Evolutionary conservation across 2,329 filamentous ascomycete species (phyloP).

Genomic region (Fusarium hostae): DNA sequence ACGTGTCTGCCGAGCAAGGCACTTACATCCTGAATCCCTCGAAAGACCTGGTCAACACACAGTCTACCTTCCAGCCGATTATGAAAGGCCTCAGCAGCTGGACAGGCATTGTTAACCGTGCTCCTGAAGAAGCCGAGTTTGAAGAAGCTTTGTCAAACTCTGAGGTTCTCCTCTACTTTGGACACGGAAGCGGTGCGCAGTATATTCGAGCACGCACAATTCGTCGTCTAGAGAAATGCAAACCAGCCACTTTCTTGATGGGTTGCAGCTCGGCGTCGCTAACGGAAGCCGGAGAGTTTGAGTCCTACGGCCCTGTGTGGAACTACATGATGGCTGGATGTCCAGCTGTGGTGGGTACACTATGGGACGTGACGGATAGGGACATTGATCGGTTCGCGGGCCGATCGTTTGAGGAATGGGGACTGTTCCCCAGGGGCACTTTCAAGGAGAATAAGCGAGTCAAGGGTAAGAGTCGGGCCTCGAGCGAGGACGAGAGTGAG

Average conservation of each 20-base stretch:
- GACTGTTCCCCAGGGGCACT: slow-evolving; percentile 67
- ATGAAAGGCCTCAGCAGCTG: slow-evolving; percentile 77
- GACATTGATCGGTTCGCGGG: slow-evolving; percentile 95
- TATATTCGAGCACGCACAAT: slow-evolving; percentile 90
- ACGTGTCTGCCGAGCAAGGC: slow-evolving; percentile 66
- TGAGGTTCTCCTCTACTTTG: slow-evolving; percentile 90
- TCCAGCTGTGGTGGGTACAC: slow-evolving; percentile 87
- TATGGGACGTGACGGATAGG: slow-evolving; percentile 98
- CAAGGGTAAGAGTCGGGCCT: slow-evolving; percentile 43
- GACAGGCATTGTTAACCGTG: slow-evolving; percentile 73
- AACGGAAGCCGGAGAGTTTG: slow-evolving; percentile 82
- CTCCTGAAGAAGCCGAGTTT: slow-evolving; percentile 83
- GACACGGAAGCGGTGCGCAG: slow-evolving; percentile 93
- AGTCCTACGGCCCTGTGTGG: slow-evolving; percentile 89
- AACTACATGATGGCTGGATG: slow-evolving; percentile 91
- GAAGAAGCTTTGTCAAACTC: slow-evolving; percentile 71
- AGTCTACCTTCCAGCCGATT: slow-evolving; percentile 74
- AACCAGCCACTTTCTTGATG: slow-evolving; percentile 86
- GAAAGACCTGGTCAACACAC: slow-evolving; percentile 83
- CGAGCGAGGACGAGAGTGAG: slow-evolving; percentile 41
- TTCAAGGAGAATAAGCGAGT: slow-evolving; percentile 52
- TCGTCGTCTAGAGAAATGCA: slow-evolving; percentile 78
- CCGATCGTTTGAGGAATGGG: slow-evolving; percentile 85
- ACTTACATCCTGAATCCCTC: slow-evolving; percentile 92
- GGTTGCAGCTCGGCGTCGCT: slow-evolving; percentile 90